These are phyloP conservation scores for Boletus rubescentipes DNA, from an alignment of 768 basidiomycete genomes.

Conservation along the genomic window DNA sequence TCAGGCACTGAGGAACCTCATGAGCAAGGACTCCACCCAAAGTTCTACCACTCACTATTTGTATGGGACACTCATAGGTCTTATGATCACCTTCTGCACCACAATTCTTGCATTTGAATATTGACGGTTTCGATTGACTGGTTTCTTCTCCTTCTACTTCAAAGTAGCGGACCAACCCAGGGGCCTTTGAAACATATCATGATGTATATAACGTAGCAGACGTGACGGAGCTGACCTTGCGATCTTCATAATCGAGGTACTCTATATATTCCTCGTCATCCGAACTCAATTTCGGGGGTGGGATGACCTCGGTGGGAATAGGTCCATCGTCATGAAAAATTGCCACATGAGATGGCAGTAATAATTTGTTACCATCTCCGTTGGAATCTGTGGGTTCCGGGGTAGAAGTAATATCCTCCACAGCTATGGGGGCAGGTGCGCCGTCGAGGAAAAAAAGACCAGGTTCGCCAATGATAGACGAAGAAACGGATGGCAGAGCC, in stretches of 20 bases:
- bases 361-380: constrained; percentile 29
- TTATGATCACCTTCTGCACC: constrained; percentile 72
- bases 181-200: constrained; percentile 38
- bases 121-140: constrained; percentile 39
- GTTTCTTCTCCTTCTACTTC: constrained; percentile 45
- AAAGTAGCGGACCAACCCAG: constrained; percentile 61
- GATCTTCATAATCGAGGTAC: constrained; percentile 72
- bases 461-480: constrained; percentile 15
- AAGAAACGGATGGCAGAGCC: constrained; percentile 22
- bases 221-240: constrained; percentile 43
- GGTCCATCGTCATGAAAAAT: constrained; percentile 39
- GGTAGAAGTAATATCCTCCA: constrained; percentile 9
- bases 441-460: constrained; percentile 53
- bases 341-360: constrained; percentile 71
- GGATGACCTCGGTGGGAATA: constrained; percentile 46
- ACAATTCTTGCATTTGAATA: constrained; percentile 73
- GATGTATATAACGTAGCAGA: neutral
- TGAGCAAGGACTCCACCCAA: neutral
- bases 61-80: constrained; percentile 63
- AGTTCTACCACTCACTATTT: constrained; percentile 53
- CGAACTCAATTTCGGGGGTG: constrained; percentile 39
- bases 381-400: constrained; percentile 20
- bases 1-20: constrained; percentile 56
- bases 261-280: constrained; percentile 72
- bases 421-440: constrained; percentile 38